Evolutionary conservation across 768 basidiomycete genomes (phyloP).

Genomic region (Rhodotorula paludigena): DNA sequence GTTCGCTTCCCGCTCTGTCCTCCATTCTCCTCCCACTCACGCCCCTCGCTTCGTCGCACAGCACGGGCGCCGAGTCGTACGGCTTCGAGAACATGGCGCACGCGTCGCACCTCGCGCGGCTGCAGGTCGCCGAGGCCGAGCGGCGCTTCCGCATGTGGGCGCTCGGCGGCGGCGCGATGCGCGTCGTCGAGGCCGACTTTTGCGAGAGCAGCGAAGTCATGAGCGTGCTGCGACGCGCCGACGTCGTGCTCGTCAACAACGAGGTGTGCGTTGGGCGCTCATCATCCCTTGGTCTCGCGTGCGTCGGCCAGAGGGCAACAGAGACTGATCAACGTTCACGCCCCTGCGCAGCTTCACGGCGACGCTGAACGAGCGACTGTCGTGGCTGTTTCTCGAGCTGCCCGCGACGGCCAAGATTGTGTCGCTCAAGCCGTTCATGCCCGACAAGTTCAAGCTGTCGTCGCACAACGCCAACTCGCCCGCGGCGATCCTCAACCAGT

Average conservation of each 20-base stretch:
- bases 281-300: too few species aligned
- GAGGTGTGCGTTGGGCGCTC: constrained; percentile 39
- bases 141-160: constrained; percentile 89
- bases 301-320: background rate
- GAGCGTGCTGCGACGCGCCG: constrained; percentile 57
- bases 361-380: constrained; percentile 70
- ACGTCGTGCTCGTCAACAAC: constrained; percentile 82
- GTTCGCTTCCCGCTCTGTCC: constrained; percentile 23
- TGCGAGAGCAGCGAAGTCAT: constrained; percentile 64
- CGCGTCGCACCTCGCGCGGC: constrained; percentile 72
- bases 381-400: constrained; percentile 85
- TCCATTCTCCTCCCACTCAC: background rate
- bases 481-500: constrained; percentile 61
- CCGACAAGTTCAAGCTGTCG: constrained; percentile 78
- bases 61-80: constrained; percentile 65
- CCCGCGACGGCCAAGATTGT: constrained; percentile 89
- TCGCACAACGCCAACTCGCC: constrained; percentile 81
- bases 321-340: background rate
- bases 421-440: constrained; percentile 75
- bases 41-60: background rate
- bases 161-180: constrained; percentile 65
- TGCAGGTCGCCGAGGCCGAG: constrained; percentile 68
- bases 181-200: constrained; percentile 83
- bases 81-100: constrained; percentile 74
- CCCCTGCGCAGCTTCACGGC: constrained; percentile 50